Evolutionary conservation across 2,329 filamentous ascomycete species (phyloP), one percentile per base, ranked within the genome.

Genomic region (Penicillium frequentans): DNA sequence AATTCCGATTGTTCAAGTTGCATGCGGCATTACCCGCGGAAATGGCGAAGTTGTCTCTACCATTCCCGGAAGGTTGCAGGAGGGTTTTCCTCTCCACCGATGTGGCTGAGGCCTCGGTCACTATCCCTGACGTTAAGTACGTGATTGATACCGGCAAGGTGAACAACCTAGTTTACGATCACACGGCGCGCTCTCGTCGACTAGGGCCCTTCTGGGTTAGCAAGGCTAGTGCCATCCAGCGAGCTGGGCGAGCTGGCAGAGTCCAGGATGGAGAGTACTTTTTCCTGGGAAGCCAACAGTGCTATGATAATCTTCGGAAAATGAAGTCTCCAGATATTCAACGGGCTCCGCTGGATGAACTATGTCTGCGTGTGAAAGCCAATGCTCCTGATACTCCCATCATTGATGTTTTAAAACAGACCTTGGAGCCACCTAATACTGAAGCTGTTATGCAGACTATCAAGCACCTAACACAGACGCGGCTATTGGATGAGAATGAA

Each of bases 1-100:
- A 68, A 33, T 82, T 77, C 65, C 73, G 72, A 61, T 71, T 83
- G 42, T 71, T 75, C 57, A 69, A 76, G 35, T 71, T 84, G 11
- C 81, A 84, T 66, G 81, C 81, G 1, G 71, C 69, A 7, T 68
- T 82, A 8, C 72, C 75, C 14, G 73, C 76, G 13, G 73, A 76
- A 29, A 79, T 82, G 56, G 66, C 63, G 3, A 72, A 76, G 3
- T 71, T 82, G 14, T 78, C 81, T 55, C 65, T 75, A 3, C 64
- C 70, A 2, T 61, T 77, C 3, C 73, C 77, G 3, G 50, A 59
- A 21, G 78, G 76, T 16, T 75, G 74, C 47, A 74, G 81, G 44
- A 79, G 80, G 59, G 74, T 83, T 31, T 79, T 83, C 33, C 67
- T 83, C 9, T 73, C 79, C 3, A 83, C 80, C 0, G 80, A 81